These are phyloP conservation scores for Nitzschia inconspicua DNA, from an alignment of 108 stramenopile genomes.

Conservation along the genomic window DNA sequence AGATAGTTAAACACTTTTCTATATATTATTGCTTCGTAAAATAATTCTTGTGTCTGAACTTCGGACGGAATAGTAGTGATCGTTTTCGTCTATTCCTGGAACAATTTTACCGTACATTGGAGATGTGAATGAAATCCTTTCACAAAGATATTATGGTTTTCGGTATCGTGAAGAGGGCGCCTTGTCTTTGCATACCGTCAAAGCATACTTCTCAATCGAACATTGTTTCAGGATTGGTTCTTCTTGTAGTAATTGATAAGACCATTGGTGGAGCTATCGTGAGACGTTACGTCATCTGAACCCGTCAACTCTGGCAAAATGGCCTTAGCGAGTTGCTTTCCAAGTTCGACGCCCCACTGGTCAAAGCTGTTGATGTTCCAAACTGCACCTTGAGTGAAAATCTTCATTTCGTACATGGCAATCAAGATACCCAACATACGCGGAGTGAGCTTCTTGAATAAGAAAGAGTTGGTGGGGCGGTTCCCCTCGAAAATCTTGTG, in stretches of 20 bases:
- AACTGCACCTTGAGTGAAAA: slow-evolving; percentile 96
- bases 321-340: slow-evolving; percentile 92
- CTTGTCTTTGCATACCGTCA: too few relatives aligned
- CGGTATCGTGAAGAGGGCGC: too few relatives aligned
- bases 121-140: too few relatives aligned
- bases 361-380: slow-evolving; percentile 99
- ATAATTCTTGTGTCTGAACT: too few relatives aligned
- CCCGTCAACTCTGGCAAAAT: slow-evolving; percentile 71
- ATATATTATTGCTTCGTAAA: too few relatives aligned
- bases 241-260: slow-evolving; percentile 87
- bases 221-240: slow-evolving; percentile 19
- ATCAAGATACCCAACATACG: slow-evolving; percentile 89
- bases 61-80: too few relatives aligned
- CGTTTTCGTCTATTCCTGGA: too few relatives aligned
- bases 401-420: slow-evolving; percentile 97
- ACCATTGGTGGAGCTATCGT: slow-evolving; percentile 83
- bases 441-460: slow-evolving; percentile 83
- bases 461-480: slow-evolving; percentile 90
- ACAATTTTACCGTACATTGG: too few relatives aligned
- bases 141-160: too few relatives aligned
- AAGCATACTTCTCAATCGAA: too few relatives aligned
- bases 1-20: too few relatives aligned
- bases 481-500: slow-evolving; percentile 99
- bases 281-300: slow-evolving; percentile 44
- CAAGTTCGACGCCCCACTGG: slow-evolving; percentile 96